Evolutionary conservation across 805 yeast species (phyloP), one percentile per base, ranked within the genome.

Genomic region (Kuraishia borneana): DNA sequence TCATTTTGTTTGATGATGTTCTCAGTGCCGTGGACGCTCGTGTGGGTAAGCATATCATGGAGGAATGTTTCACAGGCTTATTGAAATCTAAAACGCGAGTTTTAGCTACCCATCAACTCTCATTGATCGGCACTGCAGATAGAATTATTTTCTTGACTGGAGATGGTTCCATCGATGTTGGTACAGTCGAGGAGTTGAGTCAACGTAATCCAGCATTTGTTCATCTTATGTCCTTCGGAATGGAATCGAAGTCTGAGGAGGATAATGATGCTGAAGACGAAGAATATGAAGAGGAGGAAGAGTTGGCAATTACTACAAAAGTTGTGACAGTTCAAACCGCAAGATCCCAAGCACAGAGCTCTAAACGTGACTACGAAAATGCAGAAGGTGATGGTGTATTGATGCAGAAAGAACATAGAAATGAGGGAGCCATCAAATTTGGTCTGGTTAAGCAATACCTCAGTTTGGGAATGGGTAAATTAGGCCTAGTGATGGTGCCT

Each of bases 11-110:
- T 34, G 94, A 83, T 50, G 94, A 83, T 50, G 85, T 83, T 12
- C 63, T 83, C 37, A 73, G 83, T 58, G 94, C 94, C 4, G 94
- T 83, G 6, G 94, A 83, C 54, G 85, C 89, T 21, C 75, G 83
- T 46, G 94, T 83, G 30, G 94, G 92, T n/a, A 71, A 70, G 37
- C 85, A 77, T 45, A 80, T 83, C 34, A 72, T 83, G 69, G 66
- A 73, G 21, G 63, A 74, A 20, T 84, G 94, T 56, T 55, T 84
- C 28, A 42, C 66, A 37, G 84, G 80, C 0, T 39, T 71, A 9
- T 48, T 84, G 39, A 55, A 56, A 23, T 54, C 55, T 13, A 73
- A 70, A 44, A 84, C 95, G 0, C 63, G 88, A 41, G 46, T 85
- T 6, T 60, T 84, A 43, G 92, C 92, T 2, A 84, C 95, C 0